A percentile compares a stretch with the other conserved stretches of the same genome.
These are phyloP conservation scores for Trichoderma arundinaceum DNA, from an alignment of 2,329 filamentous ascomycete genomes.

Conservation along the genomic window DNA sequence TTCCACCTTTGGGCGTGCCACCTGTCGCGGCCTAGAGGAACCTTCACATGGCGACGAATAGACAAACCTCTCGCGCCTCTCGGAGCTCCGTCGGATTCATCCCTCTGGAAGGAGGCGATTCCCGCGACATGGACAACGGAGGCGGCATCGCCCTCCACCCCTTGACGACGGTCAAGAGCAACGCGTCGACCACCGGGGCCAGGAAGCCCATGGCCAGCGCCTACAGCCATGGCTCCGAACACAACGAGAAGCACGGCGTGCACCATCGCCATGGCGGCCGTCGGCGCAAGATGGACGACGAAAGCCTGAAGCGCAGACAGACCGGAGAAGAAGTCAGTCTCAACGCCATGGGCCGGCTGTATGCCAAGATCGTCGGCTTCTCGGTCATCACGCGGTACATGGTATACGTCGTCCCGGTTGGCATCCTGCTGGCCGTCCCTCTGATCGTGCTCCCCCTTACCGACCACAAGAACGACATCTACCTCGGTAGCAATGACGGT, in stretches of 20 bases:
- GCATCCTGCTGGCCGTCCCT: conserved; percentile 64
- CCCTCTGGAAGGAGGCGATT: conserved; percentile 46
- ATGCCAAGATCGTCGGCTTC: conserved; percentile 67
- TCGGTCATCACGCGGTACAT: conserved; percentile 69
- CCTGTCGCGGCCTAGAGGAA: conserved; percentile 20
- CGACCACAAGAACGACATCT: conserved; percentile 47
- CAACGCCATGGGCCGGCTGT: conserved; percentile 69
- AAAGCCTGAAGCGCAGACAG: conserved; percentile 49
- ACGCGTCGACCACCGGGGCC: conserved; percentile 59
- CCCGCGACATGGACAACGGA: conserved; percentile 48
- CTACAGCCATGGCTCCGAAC: conserved; percentile 44
- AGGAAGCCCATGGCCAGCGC: conserved; percentile 51
- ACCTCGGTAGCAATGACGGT: conserved; percentile 46
- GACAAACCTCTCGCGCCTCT: conserved; percentile 35
- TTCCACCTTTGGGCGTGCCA: not conserved
- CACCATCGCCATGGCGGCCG: conserved; percentile 50
- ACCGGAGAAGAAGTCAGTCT: conserved; percentile 61
- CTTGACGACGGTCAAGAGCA: conserved; percentile 61
- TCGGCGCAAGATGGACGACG: conserved; percentile 55
- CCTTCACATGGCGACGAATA: conserved; percentile 33
- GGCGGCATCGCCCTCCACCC: conserved; percentile 46
- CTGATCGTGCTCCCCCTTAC: conserved; percentile 61
- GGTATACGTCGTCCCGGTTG: conserved; percentile 70
- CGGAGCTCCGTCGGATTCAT: conserved; percentile 51
- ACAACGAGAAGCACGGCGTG: conserved; percentile 50